Percentiles rank a stretch among this genome's conserved stretches.
Conservation (phyloP, 2,329 filamentous ascomycete species). For the Xylaria hypoxylon region DNA sequence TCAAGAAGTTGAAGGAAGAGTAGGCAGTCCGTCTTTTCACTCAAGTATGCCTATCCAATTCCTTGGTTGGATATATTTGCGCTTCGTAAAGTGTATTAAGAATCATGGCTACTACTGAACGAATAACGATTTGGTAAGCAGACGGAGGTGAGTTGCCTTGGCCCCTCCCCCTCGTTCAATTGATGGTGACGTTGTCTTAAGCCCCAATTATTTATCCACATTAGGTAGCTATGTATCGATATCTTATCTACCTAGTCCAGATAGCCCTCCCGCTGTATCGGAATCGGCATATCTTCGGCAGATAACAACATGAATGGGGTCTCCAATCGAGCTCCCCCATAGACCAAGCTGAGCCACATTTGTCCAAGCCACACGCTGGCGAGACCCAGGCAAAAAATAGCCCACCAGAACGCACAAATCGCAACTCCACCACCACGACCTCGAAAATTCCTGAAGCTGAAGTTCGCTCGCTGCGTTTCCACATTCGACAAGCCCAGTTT, state of each 20-base stretch:
- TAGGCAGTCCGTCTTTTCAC: background rate
- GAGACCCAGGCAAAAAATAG: slow-evolving; percentile 35
- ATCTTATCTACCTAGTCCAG: background rate
- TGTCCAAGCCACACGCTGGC: slow-evolving; percentile 34
- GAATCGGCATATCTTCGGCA: slow-evolving; percentile 31
- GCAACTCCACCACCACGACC: slow-evolving; percentile 38
- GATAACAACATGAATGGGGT: slow-evolving; percentile 71
- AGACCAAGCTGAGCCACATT: slow-evolving; percentile 22
- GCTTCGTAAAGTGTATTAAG: background rate
- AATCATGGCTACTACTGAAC: background rate
- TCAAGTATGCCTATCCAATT: background rate
- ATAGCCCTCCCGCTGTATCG: background rate
- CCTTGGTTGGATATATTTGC: background rate
- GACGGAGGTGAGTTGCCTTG: background rate
- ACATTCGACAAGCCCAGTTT: slow-evolving; percentile 37
- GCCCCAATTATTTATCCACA: background rate
- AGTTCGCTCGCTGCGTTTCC: slow-evolving; percentile 39
- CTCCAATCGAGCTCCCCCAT: background rate
- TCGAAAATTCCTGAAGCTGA: slow-evolving; percentile 38
- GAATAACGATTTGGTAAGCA: background rate
- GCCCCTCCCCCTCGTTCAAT: background rate
- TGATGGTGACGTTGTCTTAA: background rate
- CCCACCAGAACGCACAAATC: slow-evolving; percentile 41
- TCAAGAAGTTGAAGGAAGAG: background rate
- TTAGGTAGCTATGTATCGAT: too few species aligned